phyloP scores from a whole-genome alignment of 78 protist genomes.

The Emiliania huxleyi region DNA sequence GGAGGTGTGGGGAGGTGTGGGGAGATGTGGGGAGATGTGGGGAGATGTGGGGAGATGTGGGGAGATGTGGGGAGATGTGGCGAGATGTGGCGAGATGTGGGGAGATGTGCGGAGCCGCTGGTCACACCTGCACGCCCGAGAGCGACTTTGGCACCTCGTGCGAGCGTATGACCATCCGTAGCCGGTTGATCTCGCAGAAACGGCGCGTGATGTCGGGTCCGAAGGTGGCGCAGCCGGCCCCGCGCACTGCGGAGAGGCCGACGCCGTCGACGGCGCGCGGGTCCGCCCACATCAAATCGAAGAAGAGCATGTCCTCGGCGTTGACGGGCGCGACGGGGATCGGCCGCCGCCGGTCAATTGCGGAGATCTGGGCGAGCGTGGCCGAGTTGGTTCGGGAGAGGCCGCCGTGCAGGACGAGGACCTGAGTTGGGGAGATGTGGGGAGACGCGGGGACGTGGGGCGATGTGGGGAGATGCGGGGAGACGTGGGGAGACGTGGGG shows the following conservation, averaged over 20 bases:
- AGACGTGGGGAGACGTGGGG: too few relatives aligned
- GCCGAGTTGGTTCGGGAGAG: background rate
- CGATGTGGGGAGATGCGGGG: too few relatives aligned
- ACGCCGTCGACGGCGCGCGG: background rate
- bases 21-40: background rate
- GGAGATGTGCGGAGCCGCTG: too few relatives aligned
- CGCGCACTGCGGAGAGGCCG: background rate
- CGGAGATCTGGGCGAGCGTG: background rate
- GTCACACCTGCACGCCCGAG: background rate
- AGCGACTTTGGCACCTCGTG: slow-evolving; percentile 8
- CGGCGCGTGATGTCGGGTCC: slow-evolving; percentile 3
- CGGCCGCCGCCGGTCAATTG: background rate
- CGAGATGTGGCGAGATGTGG: background rate
- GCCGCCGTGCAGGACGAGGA: slow-evolving; percentile 33
- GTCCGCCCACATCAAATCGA: slow-evolving; percentile 5
- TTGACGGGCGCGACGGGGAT: background rate
- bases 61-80: background rate
- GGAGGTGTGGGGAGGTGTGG: background rate
- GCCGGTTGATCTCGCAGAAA: background rate
- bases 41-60: background rate
- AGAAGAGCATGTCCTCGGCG: background rate
- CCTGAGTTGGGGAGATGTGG: too few relatives aligned
- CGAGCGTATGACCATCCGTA: slow-evolving; percentile 12
- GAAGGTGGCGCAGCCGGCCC: background rate
- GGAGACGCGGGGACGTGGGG: too few relatives aligned